Percentiles rank a stretch among this genome's conserved stretches.
These are phyloP conservation scores for Santalum album DNA, from an alignment of 164 flowering plant species.

Conservation along the genomic window DNA sequence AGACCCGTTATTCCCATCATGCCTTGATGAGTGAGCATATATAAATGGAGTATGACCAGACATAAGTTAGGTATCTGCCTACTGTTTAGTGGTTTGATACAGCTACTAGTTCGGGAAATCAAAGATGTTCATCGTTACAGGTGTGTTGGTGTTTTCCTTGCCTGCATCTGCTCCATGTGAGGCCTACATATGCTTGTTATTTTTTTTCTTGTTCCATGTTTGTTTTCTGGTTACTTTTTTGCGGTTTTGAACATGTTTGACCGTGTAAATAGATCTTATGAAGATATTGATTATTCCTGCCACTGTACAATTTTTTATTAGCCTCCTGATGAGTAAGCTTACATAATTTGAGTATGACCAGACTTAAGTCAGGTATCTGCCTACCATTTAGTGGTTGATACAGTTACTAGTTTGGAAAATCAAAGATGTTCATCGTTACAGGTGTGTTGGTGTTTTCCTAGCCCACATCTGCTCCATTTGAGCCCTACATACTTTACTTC, in stretches of 20 bases:
- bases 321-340: too few species aligned
- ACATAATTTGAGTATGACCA: conserved; percentile 7
- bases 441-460: conserved; percentile 15
- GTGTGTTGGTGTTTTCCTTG: conserved; percentile 12
- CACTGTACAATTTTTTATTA: too few species aligned
- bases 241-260: too few species aligned
- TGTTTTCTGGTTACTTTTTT: too few species aligned
- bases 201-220: too few species aligned
- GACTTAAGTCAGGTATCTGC: conserved; percentile 32
- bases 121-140: conserved; percentile 36
- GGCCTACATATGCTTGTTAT: conserved; percentile 13
- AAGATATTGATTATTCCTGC: too few species aligned
- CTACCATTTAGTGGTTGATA: conserved; percentile 20
- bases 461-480: conserved; percentile 29
- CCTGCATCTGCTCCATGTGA: conserved; percentile 29
- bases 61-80: conserved; percentile 30
- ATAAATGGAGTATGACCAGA: conserved; percentile 19
- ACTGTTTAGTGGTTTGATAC: conserved; percentile 22
- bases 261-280: too few species aligned
- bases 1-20: too few species aligned
- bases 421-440: conserved; percentile 33
- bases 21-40: too few species aligned
- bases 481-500: conserved; percentile 14
- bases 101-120: conserved; percentile 38
- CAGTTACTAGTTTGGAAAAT: conserved; percentile 43